Conservation (phyloP, 441 rosid species). For the Brassica hybrid region DNA sequence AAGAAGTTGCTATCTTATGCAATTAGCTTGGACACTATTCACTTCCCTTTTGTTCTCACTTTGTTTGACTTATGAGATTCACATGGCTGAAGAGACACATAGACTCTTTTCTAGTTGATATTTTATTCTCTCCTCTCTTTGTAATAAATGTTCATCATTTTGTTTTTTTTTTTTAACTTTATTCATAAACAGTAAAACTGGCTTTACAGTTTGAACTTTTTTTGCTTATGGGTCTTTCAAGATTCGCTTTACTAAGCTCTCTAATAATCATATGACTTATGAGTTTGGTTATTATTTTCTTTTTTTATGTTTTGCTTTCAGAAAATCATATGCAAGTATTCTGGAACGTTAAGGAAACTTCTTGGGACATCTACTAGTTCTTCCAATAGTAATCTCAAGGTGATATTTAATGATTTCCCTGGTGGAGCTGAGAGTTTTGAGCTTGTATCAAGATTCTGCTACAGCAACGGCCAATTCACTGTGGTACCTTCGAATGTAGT, state of each 20-base stretch:
- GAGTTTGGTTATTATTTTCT: no score
- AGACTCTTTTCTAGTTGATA: slow-evolving; percentile 19
- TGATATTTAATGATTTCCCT: no score
- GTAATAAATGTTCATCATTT: slow-evolving; percentile 36
- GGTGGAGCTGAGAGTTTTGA: no score
- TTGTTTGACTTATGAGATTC: neutral
- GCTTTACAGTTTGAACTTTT: slow-evolving; percentile 9
- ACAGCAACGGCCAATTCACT: no score
- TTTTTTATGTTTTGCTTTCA: no score
- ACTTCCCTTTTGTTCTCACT: slow-evolving; percentile 28
- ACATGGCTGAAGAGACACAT: slow-evolving; percentile 26
- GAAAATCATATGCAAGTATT: no score
- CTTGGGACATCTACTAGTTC: no score
- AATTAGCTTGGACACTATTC: slow-evolving; percentile 29
- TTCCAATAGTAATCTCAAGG: no score
- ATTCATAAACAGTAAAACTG: slow-evolving; percentile 5
- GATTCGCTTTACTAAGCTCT: slow-evolving; percentile 5
- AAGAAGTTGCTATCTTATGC: slow-evolving; percentile 45
- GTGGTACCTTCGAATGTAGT: no score
- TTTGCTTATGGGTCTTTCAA: slow-evolving; percentile 17
- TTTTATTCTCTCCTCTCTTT: slow-evolving; percentile 16
- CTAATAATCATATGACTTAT: no score
- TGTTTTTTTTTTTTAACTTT: neutral
- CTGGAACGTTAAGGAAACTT: no score
- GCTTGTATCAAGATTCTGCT: no score